Base-by-base conservation (phyloP, 257 asterid species). In the Solanum appendiculatum region DNA sequence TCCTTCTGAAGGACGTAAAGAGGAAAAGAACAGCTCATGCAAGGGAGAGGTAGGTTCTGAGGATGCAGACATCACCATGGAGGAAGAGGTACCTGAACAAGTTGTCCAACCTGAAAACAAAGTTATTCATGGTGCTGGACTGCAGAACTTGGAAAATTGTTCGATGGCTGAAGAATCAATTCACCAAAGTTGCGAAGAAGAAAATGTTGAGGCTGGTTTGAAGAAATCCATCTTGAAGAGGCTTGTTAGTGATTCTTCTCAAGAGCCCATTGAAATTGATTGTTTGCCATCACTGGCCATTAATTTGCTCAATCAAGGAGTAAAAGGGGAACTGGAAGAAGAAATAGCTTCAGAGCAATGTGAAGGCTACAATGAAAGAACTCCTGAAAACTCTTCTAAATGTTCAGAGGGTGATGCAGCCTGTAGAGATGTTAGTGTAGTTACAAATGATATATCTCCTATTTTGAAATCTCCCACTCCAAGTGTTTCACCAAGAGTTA, bases 401-500 rank as follows among this genome's bases (percentile, higher is more conserved):
- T 86, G 89, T 91, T 87, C 36, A 83, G 89, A 89, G 51, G 92
- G 88, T 88, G 90, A 78, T 69, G 84, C 51, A 82, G 77, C 88
- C 91, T 86, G 90, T 83, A 85, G 75, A 46, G 90, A 88, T 86
- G 78, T 87, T 75, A 88, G 90, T 80, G 82, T 90, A 73, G 89
- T 88, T 86, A 90, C 94, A 36, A 81, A 82, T 86, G 90, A 90
- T 87, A 87, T 63, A 29, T 92, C 94, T 69, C 95, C 92, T 63
- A 82, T 87, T 92, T 91, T 91, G 46, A 94, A 93, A 83, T 94
- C 98, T 82, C 99, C 99, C 11, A 66, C 93, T 68, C 98, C 96
- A 84, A 97, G 97, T 87, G 92, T 96, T 91, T 97, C 99, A 74
- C 99, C 99, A 86, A 94, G 90, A 88, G 86, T 90, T 82, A 89